These are phyloP conservation scores for Neurospora tetraspora DNA, from an alignment of 495 filamentous ascomycete genomes.

Conservation along the genomic window DNA sequence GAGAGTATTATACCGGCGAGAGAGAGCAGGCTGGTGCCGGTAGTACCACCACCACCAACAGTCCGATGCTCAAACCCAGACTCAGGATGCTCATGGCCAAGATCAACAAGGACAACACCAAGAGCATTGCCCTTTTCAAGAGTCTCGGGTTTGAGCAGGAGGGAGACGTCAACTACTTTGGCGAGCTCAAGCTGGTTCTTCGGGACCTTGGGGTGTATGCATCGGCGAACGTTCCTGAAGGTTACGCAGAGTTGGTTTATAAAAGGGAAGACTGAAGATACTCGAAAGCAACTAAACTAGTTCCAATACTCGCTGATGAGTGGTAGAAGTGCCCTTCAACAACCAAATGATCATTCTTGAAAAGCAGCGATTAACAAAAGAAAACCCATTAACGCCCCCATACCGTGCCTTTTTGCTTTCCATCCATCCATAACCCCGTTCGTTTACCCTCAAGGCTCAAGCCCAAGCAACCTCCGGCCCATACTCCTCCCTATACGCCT, in stretches of 20 bases:
- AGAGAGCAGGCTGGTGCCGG: constrained; percentile 4
- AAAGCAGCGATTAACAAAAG: background rate
- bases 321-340: background rate
- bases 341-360: too few species aligned
- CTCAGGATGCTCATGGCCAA: constrained; percentile 35
- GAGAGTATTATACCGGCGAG: constrained; percentile 40
- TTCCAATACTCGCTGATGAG: background rate
- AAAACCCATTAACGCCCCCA: background rate
- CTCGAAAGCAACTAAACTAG: too few species aligned
- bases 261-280: background rate
- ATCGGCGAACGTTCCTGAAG: constrained; percentile 3
- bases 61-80: background rate
- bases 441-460: background rate
- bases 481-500: constrained; percentile 50
- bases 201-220: constrained; percentile 11
- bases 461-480: constrained; percentile 4
- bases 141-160: constrained; percentile 36
- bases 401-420: background rate
- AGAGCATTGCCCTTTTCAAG: constrained; percentile 34
- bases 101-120: constrained; percentile 29
- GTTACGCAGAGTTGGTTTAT: constrained; percentile 20
- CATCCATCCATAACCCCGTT: background rate
- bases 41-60: background rate
- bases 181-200: constrained; percentile 36
- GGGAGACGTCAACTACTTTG: constrained; percentile 40